Evolutionary conservation across 2,329 filamentous ascomycete species (phyloP), one percentile per base, ranked within the genome.

Genomic region (Cercospora sojina): DNA sequence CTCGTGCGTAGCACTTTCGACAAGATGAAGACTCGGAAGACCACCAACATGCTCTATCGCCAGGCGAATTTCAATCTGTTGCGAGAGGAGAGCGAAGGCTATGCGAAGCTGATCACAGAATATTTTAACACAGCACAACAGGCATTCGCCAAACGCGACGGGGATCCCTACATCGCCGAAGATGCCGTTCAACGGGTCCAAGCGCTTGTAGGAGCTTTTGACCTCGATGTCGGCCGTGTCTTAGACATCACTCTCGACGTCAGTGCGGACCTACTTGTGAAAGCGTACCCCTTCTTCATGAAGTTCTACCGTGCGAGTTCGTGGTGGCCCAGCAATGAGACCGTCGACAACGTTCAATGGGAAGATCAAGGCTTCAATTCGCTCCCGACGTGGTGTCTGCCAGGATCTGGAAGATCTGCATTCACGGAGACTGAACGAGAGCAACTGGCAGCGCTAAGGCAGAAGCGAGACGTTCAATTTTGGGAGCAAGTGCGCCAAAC

Each of bases 41-140:
- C 93, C 58, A 99, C 95, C 7, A 96, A 97, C 73, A 84, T 95
- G 4, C 85, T 99, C 0, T 99, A 99, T 78, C 90, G 93, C 67
- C 95, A 98, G 79, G 92, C 94, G 13, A 98, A 97, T 78, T 98
- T 97, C 83, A 99, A 99, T 74, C 82, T 99, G 7, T 83, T 99
- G 20, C 89, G 95, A 53, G 95, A 99, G 80, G 95, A 99, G 79
- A 92, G 92, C 0, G 95, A 99, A 80, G 95, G 96, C 47, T 99
- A 97, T 77, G 93, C 95, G 0, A 99, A 99, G 78, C 87, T 99
- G 56, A 88, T 97, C 67, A 97, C 94, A 0, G 95, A 99, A 78
- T 88, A 98, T 32, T 99, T 97, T 79, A 94, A 92, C 7, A 96
- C 91, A 0, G 92, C 91, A 74, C 89, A 89, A 72, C 75, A 76